Percentiles rank a stretch among this genome's conserved stretches.
phyloP scores from a whole-genome alignment of 1,284 basidiomycete genomes.

The Heterobasidion parviporum region DNA sequence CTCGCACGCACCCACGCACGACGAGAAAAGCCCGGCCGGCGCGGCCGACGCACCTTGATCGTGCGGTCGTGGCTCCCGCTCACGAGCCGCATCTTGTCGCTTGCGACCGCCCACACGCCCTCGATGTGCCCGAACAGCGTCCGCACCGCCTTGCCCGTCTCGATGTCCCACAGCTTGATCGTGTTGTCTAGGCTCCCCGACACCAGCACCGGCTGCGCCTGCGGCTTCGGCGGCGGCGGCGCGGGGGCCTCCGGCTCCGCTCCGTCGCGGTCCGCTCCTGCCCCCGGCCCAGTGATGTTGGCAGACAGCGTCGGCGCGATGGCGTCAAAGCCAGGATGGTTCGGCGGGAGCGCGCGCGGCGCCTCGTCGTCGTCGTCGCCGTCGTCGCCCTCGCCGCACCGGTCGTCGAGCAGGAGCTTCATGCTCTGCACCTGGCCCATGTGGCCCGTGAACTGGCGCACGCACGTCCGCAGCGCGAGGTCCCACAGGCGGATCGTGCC shows the following conservation, averaged over 20 bases:
- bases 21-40: neutral
- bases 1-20: too few species aligned
- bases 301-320: neutral
- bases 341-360: slow-evolving; percentile 2
- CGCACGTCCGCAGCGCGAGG: slow-evolving; percentile 71
- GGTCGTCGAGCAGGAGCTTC: slow-evolving; percentile 55
- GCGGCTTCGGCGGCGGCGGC: neutral
- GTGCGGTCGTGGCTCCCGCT: slow-evolving; percentile 91
- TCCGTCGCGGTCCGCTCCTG: slow-evolving; percentile 4
- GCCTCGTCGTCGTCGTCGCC: neutral
- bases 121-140: slow-evolving; percentile 97
- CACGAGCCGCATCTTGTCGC: slow-evolving; percentile 87
- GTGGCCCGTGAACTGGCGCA: slow-evolving; percentile 85
- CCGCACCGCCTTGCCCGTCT: slow-evolving; percentile 69
- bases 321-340: slow-evolving; percentile 15
- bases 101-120: slow-evolving; percentile 93
- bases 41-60: slow-evolving; percentile 58
- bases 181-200: slow-evolving; percentile 95
- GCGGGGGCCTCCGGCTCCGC: slow-evolving; percentile 1
- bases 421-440: slow-evolving; percentile 94
- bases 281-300: neutral
- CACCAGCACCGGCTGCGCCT: slow-evolving; percentile 66
- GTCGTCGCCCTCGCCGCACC: slow-evolving; percentile 21
- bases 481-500: slow-evolving; percentile 95
- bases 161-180: slow-evolving; percentile 94